Conservation (phyloP, 352 stramenopile genomes). For the Phytophthora pisi region DNA sequence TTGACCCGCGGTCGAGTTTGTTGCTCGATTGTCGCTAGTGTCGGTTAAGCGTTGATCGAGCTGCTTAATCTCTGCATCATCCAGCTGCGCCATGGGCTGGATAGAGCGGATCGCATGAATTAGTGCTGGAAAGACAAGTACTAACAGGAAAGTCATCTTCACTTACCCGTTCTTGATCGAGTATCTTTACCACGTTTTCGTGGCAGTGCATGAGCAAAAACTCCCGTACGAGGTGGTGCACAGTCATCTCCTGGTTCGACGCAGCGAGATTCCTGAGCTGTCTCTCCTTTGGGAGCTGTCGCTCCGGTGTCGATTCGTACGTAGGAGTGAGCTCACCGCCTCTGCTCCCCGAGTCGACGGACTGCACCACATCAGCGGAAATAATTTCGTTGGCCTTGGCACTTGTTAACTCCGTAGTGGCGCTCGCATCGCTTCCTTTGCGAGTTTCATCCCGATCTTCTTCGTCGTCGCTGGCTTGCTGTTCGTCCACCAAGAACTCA, state of each 20-base stretch:
- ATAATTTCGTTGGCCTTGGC: slow-evolving; percentile 39
- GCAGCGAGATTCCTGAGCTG: not conserved
- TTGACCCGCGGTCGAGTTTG: not conserved
- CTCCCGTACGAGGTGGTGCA: slow-evolving; percentile 66
- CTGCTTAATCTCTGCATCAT: slow-evolving; percentile 18
- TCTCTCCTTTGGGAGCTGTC: slow-evolving; percentile 1
- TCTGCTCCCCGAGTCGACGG: slow-evolving; percentile 1
- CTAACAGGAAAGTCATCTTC: not conserved
- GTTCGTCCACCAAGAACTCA: slow-evolving; percentile 33
- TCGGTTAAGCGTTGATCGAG: slow-evolving; percentile 21
- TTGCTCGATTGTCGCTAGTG: slow-evolving; percentile 5
- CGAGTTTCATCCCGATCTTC: not conserved
- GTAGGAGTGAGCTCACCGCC: not conserved
- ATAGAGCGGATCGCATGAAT: slow-evolving; percentile 1
- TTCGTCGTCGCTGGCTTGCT: slow-evolving; percentile 24
- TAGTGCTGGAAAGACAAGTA: not conserved
- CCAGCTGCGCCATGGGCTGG: slow-evolving; percentile 29
- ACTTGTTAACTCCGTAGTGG: not conserved
- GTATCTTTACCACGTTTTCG: slow-evolving; percentile 41
- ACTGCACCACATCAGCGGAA: slow-evolving; percentile 29
- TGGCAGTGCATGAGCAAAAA: slow-evolving; percentile 57
- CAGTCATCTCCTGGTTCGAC: slow-evolving; percentile 32
- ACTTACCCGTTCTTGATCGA: slow-evolving; percentile 53
- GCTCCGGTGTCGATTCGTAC: not conserved
- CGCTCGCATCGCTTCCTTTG: slow-evolving; percentile 7